Percentiles rank a stretch among this genome's conserved stretches.
Conservation (phyloP, 2,329 filamentous ascomycete genomes). For the Alternaria angustiovoidea region DNA sequence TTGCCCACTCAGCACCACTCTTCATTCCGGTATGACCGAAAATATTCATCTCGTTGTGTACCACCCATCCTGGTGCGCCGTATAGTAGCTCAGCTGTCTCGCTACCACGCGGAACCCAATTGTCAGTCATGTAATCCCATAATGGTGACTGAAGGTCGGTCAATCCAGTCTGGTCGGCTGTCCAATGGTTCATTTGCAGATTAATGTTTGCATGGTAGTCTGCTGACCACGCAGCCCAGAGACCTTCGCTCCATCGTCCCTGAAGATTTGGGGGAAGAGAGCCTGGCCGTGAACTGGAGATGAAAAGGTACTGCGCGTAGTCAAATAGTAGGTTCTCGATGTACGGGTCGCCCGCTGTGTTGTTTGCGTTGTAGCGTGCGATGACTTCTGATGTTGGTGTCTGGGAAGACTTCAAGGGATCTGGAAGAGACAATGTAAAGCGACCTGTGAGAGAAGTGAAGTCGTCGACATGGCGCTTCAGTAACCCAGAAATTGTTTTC, state of each 20-base stretch:
- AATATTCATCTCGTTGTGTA: conserved; percentile 66
- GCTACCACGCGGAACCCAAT: conserved; percentile 62
- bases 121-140: conserved; percentile 63
- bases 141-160: conserved; percentile 56
- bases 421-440: conserved; percentile 58
- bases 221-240: conserved; percentile 59
- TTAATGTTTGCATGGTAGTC: conserved; percentile 69
- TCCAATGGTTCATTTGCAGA: conserved; percentile 69
- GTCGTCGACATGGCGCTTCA: conserved; percentile 52
- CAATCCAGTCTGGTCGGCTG: conserved; percentile 62
- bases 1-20: conserved; percentile 54
- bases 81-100: conserved; percentile 65
- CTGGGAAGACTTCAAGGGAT: conserved; percentile 52
- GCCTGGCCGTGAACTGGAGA: conserved; percentile 61
- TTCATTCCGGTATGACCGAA: conserved; percentile 65
- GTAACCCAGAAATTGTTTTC: conserved; percentile 46
- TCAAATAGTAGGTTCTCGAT: conserved; percentile 64
- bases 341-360: conserved; percentile 57
- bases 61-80: conserved; percentile 63
- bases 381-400: conserved; percentile 51
- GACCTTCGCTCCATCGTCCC: conserved; percentile 62
- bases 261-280: conserved; percentile 65
- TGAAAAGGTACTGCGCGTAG: conserved; percentile 63
- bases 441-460: conserved; percentile 51
- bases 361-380: conserved; percentile 35